These are phyloP conservation scores for Vaccinium macrocarpon DNA, from an alignment of 148 eudicot genomes.

Conservation along the genomic window DNA sequence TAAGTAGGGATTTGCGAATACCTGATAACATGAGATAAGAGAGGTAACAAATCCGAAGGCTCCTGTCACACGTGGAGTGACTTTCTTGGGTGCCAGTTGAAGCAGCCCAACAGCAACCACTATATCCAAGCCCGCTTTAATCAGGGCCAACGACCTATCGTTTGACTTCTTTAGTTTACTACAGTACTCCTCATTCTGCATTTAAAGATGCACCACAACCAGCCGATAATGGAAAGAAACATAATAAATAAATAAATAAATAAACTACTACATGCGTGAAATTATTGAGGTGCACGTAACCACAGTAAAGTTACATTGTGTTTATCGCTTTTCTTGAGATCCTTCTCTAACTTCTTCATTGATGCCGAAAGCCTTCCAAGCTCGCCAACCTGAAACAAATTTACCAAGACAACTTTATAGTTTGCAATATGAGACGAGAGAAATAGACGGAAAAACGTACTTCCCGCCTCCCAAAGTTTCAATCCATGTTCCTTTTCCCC, in stretches of 20 bases:
- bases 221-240: background rate
- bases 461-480: background rate
- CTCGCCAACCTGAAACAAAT: constrained; percentile 52
- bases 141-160: constrained; percentile 75
- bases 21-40: constrained; percentile 98
- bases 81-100: constrained; percentile 87
- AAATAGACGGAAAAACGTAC: background rate
- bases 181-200: constrained; percentile 74
- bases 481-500: background rate
- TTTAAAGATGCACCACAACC: constrained; percentile 11
- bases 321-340: constrained; percentile 66
- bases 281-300: background rate
- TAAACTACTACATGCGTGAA: background rate
- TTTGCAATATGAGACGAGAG: background rate
- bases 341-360: constrained; percentile 87
- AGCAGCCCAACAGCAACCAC: constrained; percentile 94
- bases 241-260: background rate
- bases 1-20: constrained; percentile 10
- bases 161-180: constrained; percentile 67
- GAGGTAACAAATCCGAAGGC: constrained; percentile 81
- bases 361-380: constrained; percentile 86
- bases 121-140: constrained; percentile 75
- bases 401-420: background rate
- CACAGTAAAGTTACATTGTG: constrained; percentile 47
- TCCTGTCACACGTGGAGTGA: constrained; percentile 95